phyloP scores from a whole-genome alignment of 225 moss, liverwort and hornwort species.

The Climacium dendroides region DNA sequence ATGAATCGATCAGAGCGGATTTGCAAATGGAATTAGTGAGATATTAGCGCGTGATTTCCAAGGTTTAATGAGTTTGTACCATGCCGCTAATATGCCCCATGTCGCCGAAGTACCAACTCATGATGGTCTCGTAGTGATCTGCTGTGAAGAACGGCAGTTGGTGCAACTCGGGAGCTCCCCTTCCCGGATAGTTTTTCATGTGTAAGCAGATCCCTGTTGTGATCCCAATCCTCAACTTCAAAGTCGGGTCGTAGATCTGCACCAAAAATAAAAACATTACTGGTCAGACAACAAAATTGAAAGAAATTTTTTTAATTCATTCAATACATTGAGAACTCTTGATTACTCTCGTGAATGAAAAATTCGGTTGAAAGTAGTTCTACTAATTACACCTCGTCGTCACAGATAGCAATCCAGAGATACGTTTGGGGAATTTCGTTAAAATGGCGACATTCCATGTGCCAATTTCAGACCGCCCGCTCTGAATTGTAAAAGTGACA shows the following conservation, averaged over 20 bases:
- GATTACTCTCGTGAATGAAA: not conserved
- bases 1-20: not conserved
- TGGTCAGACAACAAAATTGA: not conserved
- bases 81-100: slow-evolving; percentile 33
- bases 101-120: slow-evolving; percentile 55
- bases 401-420: not conserved
- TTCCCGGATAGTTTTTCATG: slow-evolving; percentile 33
- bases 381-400: not conserved
- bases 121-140: slow-evolving; percentile 47
- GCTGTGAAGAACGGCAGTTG: slow-evolving; percentile 20
- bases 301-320: too few relatives aligned
- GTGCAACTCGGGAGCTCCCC: slow-evolving; percentile 22
- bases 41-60: not conserved
- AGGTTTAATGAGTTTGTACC: not conserved
- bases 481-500: too few relatives aligned
- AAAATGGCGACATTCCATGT: too few relatives aligned
- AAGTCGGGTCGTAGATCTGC: slow-evolving; percentile 31
- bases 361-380: not conserved
- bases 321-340: too few relatives aligned
- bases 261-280: not conserved
- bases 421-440: not conserved
- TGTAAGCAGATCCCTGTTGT: slow-evolving; percentile 39
- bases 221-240: slow-evolving; percentile 33
- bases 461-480: too few relatives aligned
- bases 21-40: not conserved